Evolutionary conservation across 345 rosid genomes (phyloP).

Genomic region (Gossypium ekmanianum): DNA sequence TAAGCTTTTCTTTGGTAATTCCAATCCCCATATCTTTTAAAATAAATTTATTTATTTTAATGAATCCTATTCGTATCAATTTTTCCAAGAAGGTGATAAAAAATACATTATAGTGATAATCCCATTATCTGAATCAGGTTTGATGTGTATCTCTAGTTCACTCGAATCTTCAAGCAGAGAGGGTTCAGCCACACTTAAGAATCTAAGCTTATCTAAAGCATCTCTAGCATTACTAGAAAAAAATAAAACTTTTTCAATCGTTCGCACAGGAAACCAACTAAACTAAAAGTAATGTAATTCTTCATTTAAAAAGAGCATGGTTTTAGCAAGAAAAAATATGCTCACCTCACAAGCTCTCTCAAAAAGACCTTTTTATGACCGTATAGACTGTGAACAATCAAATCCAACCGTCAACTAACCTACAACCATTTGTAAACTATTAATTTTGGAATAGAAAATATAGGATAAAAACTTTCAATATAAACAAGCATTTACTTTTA

Average conservation of each 20-base stretch:
- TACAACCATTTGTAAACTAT: slow-evolving; percentile 26
- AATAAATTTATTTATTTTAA: neutral
- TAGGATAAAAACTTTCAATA: neutral
- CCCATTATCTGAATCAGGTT: slow-evolving; percentile 81
- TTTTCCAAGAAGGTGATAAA: neutral
- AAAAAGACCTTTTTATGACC: slow-evolving; percentile 81
- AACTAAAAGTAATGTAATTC: no score
- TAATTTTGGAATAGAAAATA: neutral
- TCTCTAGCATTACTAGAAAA: slow-evolving; percentile 85
- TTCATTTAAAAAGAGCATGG: no score
- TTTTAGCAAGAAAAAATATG: neutral
- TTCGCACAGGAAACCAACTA: no score
- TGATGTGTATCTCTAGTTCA: slow-evolving; percentile 57
- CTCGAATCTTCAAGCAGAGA: no score
- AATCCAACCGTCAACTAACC: slow-evolving; percentile 75
- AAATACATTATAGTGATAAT: slow-evolving; percentile 68
- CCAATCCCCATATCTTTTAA: neutral
- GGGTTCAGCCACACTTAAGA: no score
- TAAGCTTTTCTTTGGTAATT: no score
- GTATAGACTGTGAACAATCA: slow-evolving; percentile 76
- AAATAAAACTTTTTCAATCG: slow-evolving; percentile 18
- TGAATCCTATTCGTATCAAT: neutral
- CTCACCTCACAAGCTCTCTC: slow-evolving; percentile 92
- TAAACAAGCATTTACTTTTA: neutral
- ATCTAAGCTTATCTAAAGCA: slow-evolving; percentile 31